A percentile compares a stretch with the other conserved stretches of the same genome.
phyloP scores from a whole-genome alignment of 2,329 filamentous ascomycete species.

The Chaetoscypha palmicola region DNA sequence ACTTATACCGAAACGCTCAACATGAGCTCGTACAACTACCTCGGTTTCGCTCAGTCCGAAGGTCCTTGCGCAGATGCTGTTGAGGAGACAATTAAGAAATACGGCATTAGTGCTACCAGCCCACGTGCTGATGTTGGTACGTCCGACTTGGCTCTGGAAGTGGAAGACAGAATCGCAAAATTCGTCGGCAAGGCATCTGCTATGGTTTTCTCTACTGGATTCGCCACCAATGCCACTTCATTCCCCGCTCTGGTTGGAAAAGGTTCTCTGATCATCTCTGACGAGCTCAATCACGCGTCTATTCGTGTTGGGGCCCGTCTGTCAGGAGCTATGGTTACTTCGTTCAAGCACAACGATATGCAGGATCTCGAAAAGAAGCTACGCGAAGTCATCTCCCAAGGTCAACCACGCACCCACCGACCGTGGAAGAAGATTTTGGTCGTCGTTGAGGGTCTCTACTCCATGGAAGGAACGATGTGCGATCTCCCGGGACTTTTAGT shows the following conservation, averaged over 20 bases:
- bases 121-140: constrained; percentile 80
- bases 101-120: constrained; percentile 77
- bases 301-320: constrained; percentile 92
- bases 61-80: constrained; percentile 92
- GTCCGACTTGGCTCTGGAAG: constrained; percentile 78
- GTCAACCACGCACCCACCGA: constrained; percentile 94
- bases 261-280: constrained; percentile 89
- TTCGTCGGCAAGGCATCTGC: constrained; percentile 93
- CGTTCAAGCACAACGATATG: constrained; percentile 99
- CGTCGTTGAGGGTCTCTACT: constrained; percentile 94
- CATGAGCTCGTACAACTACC: constrained; percentile 99
- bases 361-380: constrained; percentile 75
- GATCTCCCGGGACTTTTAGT: constrained; percentile 85
- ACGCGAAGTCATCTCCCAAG: constrained; percentile 89
- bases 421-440: constrained; percentile 99
- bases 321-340: constrained; percentile 88
- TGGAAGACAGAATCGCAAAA: constrained; percentile 79
- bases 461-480: constrained; percentile 98
- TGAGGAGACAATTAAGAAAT: constrained; percentile 76
- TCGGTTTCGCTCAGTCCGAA: constrained; percentile 95
- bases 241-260: constrained; percentile 91
- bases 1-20: constrained; percentile 93
- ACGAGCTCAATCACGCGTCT: constrained; percentile 96
- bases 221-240: constrained; percentile 87
- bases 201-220: constrained; percentile 99